Conservation (phyloP, 2,329 filamentous ascomycete genomes). For the Cordyceps militaris region DNA sequence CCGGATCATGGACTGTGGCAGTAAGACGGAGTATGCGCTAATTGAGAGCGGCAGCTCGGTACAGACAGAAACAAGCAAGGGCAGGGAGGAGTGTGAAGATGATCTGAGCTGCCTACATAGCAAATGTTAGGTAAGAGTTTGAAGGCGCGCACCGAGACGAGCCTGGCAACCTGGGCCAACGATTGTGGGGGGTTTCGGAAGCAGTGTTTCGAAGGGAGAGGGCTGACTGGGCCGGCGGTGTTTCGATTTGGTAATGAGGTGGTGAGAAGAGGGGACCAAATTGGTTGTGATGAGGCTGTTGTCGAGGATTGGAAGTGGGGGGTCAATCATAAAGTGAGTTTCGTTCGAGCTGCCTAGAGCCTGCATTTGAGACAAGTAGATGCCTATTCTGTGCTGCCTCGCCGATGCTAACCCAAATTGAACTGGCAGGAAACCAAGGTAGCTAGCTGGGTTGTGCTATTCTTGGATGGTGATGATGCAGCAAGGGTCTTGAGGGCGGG, state of each 20-base stretch:
- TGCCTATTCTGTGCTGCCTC: neutral
- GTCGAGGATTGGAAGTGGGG: neutral
- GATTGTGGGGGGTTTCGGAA: neutral
- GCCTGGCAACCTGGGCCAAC: neutral
- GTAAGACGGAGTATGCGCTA: neutral
- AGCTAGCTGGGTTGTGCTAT: neutral
- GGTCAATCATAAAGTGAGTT: neutral
- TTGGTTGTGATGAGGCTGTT: neutral
- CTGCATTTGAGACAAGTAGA: neutral
- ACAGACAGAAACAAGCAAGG: neutral
- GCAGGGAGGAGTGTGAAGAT: neutral
- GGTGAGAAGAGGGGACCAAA: neutral
- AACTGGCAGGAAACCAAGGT: too few relatives aligned
- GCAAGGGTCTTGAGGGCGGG: too few relatives aligned
- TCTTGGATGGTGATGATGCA: neutral
- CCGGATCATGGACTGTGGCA: neutral
- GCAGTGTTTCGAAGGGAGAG: neutral
- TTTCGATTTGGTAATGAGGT: slow-evolving; percentile 5
- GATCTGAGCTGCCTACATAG: neutral
- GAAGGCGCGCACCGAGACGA: neutral
- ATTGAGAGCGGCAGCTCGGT: neutral
- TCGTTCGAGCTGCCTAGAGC: too few relatives aligned
- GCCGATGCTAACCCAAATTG: slow-evolving; percentile 6
- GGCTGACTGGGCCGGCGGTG: neutral
- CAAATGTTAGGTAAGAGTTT: neutral